These are phyloP conservation scores for Aspergillus panamensis DNA, from an alignment of 495 filamentous ascomycete genomes.

Conservation along the genomic window DNA sequence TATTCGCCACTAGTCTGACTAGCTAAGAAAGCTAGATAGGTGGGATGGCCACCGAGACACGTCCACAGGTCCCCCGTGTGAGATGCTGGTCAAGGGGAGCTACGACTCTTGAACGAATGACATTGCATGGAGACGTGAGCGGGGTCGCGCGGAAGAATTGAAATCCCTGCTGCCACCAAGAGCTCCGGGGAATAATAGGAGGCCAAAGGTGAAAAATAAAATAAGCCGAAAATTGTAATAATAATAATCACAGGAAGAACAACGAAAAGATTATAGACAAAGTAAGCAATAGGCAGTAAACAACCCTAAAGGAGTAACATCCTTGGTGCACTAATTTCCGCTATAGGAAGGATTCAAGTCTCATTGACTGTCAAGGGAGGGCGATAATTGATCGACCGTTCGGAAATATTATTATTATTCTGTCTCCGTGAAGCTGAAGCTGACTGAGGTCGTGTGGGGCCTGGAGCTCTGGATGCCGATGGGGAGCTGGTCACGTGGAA, in stretches of 20 bases:
- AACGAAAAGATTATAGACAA: background rate
- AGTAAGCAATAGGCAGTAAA: background rate
- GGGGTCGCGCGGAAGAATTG: constrained; percentile 14
- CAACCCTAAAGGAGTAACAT: constrained; percentile 9
- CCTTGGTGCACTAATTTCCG: constrained; percentile 1
- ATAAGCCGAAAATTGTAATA: background rate
- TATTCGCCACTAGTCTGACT: constrained; percentile 5
- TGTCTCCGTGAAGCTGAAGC: constrained; percentile 9
- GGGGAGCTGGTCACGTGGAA: constrained; percentile 4
- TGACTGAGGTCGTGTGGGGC: constrained; percentile 10
- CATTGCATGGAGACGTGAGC: constrained; percentile 14
- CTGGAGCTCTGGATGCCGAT: background rate
- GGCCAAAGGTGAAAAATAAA: background rate
- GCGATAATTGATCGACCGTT: background rate
- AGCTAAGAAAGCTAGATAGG: constrained; percentile 3
- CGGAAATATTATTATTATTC: background rate
- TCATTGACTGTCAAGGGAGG: background rate
- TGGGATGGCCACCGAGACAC: background rate
- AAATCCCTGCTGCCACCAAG: constrained; percentile 3
- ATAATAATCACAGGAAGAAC: background rate
- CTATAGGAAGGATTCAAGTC: background rate
- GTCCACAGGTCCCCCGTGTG: constrained; percentile 2
- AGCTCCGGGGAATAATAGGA: constrained; percentile 3
- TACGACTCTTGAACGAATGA: constrained; percentile 16
- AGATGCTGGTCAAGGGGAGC: constrained; percentile 6